Evolutionary conservation across 1,284 basidiomycete genomes (phyloP), one percentile per base, ranked within the genome.

Genomic region (Porogramme epimiltina): DNA sequence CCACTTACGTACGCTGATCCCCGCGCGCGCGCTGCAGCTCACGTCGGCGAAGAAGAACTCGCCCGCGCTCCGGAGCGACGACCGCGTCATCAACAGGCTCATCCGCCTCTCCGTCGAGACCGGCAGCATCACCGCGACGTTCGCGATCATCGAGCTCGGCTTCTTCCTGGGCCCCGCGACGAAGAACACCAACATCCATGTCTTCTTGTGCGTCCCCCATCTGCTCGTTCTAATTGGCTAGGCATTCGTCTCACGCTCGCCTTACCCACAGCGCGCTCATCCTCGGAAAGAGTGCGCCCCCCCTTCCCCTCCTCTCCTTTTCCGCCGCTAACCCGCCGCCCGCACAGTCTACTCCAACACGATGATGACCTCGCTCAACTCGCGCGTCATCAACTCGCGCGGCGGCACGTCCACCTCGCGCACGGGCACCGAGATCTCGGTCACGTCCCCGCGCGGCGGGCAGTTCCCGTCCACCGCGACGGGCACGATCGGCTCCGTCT

Each of bases 71-170:
- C 45, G 42, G 25, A 40, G 47, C 20, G 47, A 45, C 22, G 47
- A 56, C 20, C 25, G 34, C 11, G 37, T 50, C 11, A 54, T 59
- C 47, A 51, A 53, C 19, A 47, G 55, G 16, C 44, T 59, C 20
- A 49, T 56, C 42, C 28, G 49, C 20, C 52, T 59, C 23, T 44
- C 49, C 2, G 43, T 59, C 26, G 58, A 59, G 52, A 56, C 58
- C 16, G 58, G 58, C 33, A 42, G 38, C n/a, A 36, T 51, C 39
- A 42, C 39, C 6, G 49, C 44, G 4, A 22, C 11, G 16, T 51
- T 37, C 18, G 44, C 49, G 18, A 51, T 51, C 43, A 42, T 51
- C 13, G 49, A 51, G 31, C 43, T 51, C 24, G 44, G 43, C 18
- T 46, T 51, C 39, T 51, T 51, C 38, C 49, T 51, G 4, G 49